phyloP scores from a whole-genome alignment of 768 basidiomycete species.

The Hypholoma fasciculare region DNA sequence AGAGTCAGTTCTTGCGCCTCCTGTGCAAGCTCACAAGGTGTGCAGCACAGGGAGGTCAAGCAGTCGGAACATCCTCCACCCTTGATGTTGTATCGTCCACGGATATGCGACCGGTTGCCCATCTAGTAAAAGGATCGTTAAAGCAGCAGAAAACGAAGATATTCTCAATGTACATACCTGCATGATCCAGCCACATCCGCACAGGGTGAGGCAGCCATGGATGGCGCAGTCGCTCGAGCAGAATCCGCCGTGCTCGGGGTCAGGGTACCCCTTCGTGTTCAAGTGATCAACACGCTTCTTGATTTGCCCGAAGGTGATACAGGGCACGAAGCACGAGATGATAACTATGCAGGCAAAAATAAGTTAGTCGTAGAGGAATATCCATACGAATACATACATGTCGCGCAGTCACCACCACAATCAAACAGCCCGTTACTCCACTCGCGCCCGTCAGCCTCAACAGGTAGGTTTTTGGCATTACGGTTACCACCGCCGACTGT shows the following conservation, averaged over 20 bases:
- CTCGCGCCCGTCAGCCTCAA: conserved; percentile 32
- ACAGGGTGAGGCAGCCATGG: conserved; percentile 28
- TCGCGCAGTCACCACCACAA: conserved; percentile 31
- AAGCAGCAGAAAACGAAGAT: background rate
- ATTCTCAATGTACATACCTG: conserved; percentile 28
- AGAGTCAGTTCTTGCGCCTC: conserved; percentile 44
- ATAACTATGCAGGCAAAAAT: conserved; percentile 25
- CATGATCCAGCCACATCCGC: conserved; percentile 38
- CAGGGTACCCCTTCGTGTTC: conserved; percentile 31
- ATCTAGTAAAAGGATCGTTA: conserved; percentile 18
- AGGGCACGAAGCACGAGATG: conserved; percentile 41
- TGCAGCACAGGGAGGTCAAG: conserved; percentile 39
- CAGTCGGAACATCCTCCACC: conserved; percentile 44
- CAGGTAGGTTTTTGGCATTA: conserved; percentile 33
- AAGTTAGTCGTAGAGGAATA: background rate
- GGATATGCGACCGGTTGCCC: conserved; percentile 34
- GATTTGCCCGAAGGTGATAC: conserved; percentile 38
- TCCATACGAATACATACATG: conserved; percentile 23
- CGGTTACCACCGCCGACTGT: conserved; percentile 27
- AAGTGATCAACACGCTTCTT: conserved; percentile 42
- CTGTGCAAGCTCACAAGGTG: conserved; percentile 51
- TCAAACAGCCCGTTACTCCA: conserved; percentile 35
- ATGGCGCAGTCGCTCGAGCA: conserved; percentile 37
- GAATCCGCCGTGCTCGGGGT: conserved; percentile 35
- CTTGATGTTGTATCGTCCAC: conserved; percentile 45